A percentile compares a stretch with the other conserved stretches of the same genome.
Conservation (phyloP, 331 rosid genomes). For the Cydonia oblonga region DNA sequence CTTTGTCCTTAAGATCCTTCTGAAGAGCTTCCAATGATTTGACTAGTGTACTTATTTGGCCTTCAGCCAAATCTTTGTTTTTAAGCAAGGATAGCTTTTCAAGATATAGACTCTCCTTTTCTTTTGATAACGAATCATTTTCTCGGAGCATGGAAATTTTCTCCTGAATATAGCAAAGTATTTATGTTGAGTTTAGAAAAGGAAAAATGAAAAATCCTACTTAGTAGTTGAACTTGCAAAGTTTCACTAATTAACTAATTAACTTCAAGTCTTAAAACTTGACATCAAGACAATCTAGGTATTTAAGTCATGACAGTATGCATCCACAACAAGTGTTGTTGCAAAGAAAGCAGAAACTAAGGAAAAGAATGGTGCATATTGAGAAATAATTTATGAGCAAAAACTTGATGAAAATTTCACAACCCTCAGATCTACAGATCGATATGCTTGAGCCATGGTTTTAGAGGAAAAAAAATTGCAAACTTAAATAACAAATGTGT, state of each 20-base stretch:
- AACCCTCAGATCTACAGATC: not conserved
- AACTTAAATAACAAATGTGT: not conserved
- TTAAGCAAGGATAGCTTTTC: conserved; percentile 55
- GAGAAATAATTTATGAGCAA: not conserved
- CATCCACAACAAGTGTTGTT: not conserved
- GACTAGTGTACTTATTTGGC: conserved; percentile 53
- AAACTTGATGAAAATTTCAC: not conserved
- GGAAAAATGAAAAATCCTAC: not conserved
- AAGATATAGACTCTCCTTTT: conserved; percentile 42
- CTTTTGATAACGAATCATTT: conserved; percentile 50
- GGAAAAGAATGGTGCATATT: not conserved
- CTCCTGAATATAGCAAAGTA: conserved; percentile 42
- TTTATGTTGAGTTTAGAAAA: not conserved
- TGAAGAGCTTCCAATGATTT: conserved; percentile 73
- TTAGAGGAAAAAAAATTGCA: not conserved
- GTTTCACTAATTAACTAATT: not conserved
- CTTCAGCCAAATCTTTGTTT: conserved; percentile 57
- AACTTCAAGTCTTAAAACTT: not conserved
- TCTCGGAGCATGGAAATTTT: conserved; percentile 56
- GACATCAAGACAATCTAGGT: not conserved
- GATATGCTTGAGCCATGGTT: not conserved
- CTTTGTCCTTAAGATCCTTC: conserved; percentile 77
- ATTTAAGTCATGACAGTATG: not conserved
- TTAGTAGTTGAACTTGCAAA: not conserved
- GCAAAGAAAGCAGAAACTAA: not conserved